These are phyloP conservation scores for Boletus tylopilopsis DNA, from an alignment of 768 basidiomycete species.

Conservation along the genomic window DNA sequence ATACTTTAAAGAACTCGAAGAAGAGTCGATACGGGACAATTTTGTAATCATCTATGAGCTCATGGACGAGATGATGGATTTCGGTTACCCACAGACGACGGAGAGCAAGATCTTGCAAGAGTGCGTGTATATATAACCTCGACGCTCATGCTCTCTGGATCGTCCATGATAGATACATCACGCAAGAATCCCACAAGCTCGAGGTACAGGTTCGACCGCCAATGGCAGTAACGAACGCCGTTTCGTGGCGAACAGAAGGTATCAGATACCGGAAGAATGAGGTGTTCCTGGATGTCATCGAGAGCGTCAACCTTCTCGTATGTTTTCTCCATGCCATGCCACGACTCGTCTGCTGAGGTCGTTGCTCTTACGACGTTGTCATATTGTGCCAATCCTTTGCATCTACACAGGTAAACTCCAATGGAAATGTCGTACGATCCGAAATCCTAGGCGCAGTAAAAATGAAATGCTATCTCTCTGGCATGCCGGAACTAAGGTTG, in stretches of 20 bases:
- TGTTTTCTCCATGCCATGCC: slow-evolving; percentile 25
- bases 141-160: background rate
- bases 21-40: slow-evolving; percentile 98
- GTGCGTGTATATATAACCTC: slow-evolving; percentile 38
- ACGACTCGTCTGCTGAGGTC: background rate
- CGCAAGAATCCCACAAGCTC: slow-evolving; percentile 96
- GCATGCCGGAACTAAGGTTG: slow-evolving; percentile 97
- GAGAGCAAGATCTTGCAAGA: slow-evolving; percentile 99
- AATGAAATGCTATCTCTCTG: slow-evolving; percentile 99
- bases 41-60: slow-evolving; percentile 99
- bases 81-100: slow-evolving; percentile 97
- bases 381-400: background rate
- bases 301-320: slow-evolving; percentile 94
- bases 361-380: background rate
- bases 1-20: slow-evolving; percentile 99
- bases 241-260: slow-evolving; percentile 97
- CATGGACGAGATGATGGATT: slow-evolving; percentile 99
- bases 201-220: slow-evolving; percentile 91
- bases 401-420: slow-evolving; percentile 80
- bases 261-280: slow-evolving; percentile 98
- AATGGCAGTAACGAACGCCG: slow-evolving; percentile 96
- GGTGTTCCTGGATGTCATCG: slow-evolving; percentile 97
- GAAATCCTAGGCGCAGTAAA: slow-evolving; percentile 99
- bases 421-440: slow-evolving; percentile 93
- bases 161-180: slow-evolving; percentile 71